Base-by-base conservation (phyloP, 805 yeast species). In the Myxozyma monticola region DNA sequence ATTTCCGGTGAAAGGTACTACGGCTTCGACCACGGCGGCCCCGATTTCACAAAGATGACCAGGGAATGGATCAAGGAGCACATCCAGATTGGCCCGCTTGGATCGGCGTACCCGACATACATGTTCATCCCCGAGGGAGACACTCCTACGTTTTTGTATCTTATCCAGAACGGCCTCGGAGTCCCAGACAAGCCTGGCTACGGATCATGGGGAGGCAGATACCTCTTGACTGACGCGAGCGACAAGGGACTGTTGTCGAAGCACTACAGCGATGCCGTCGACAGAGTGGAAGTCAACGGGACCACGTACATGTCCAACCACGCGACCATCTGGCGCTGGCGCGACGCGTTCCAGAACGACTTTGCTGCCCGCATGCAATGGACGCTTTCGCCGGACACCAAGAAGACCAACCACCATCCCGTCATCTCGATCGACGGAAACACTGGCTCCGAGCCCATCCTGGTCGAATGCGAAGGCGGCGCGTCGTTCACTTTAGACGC, bases 291-390 rank as follows among this genome's bases (percentile, higher is more conserved):
- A 10, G n/a, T 15, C n/a, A 25, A 43, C 18, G 48, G 48, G 20
- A 14, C 10, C 7, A 29, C 24, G 4, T 43, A 31, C 26, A 12
- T 12, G 15, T 17, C 28, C 29, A 43, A 35, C 36, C 46, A 43
- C 18, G 48, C 48, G 12, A 36, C 45, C 17, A 24, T 43, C 20
- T 43, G 48, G 48, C 46, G 48, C 12, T 43, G 48, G 48, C 29
- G 48, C n/a, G 26, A 26, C 17, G 48, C 41, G 10, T 43, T 31
- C 20, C 48, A 43, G 21, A 3, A 14, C n/a, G 48, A 43, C 34
- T 43, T 43, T 43, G 48, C 48, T 18, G 48, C 33, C 12, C 21
- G 48, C 17, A 43, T 43, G 45, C 45, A 31, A n/a, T 43, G 48
- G 48, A 35, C 48, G 20, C 21, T 43, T 10, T 8, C 28, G 12